Evolutionary conservation across 2,329 filamentous ascomycete genomes (phyloP).

Genomic region (Beauveria caledonica): DNA sequence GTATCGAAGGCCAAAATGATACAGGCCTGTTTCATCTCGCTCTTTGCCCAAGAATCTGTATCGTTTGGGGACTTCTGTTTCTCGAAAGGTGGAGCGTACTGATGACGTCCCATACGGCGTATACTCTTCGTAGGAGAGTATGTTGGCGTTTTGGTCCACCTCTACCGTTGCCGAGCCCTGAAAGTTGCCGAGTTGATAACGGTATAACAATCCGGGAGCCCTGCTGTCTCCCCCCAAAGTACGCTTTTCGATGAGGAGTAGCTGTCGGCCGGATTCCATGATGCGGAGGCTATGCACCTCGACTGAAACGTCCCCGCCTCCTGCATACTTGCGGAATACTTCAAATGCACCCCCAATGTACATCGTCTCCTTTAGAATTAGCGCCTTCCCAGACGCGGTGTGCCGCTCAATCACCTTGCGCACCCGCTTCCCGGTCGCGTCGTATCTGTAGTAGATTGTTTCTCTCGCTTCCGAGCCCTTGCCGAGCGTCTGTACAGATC

Average conservation of each 20-base stretch:
- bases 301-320: neutral
- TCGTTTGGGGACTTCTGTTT: constrained; percentile 15
- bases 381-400: neutral
- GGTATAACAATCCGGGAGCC: constrained; percentile 11
- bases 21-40: constrained; percentile 20
- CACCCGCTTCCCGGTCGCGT: constrained; percentile 15
- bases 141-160: constrained; percentile 17
- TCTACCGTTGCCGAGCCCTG: constrained; percentile 15
- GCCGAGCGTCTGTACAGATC: neutral
- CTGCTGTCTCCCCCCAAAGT: constrained; percentile 10
- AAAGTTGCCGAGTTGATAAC: constrained; percentile 11
- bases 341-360: constrained; percentile 13
- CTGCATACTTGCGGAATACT: constrained; percentile 8
- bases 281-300: constrained; percentile 8
- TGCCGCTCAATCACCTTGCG: constrained; percentile 19
- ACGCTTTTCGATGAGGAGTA: constrained; percentile 9
- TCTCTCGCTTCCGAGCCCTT: constrained; percentile 8
- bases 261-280: constrained; percentile 7
- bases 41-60: constrained; percentile 20
- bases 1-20: constrained; percentile 20
- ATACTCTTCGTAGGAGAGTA: constrained; percentile 25
- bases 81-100: constrained; percentile 2
- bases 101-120: constrained; percentile 20
- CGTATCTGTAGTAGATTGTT: constrained; percentile 20
- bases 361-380: constrained; percentile 6